Conservation (phyloP, 164 flowering plant genomes). For the Nelumbo lutea region DNA sequence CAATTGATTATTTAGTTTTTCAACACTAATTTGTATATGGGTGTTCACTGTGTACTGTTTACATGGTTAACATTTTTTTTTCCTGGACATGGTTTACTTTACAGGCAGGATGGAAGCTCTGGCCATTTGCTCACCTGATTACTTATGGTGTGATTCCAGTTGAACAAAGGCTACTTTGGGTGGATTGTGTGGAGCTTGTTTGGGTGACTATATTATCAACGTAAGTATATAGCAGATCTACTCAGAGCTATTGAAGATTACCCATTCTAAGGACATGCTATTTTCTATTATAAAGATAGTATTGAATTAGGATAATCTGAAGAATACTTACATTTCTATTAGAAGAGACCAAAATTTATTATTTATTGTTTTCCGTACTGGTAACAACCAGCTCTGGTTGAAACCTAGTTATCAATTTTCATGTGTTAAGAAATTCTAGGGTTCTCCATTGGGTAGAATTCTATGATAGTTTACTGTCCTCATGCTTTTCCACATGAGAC, state of each 20-base stretch:
- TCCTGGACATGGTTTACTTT: slow-evolving; percentile 12
- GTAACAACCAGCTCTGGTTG: neutral
- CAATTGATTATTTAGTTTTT: too few relatives aligned
- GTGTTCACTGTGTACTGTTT: neutral
- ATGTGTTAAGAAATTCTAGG: neutral
- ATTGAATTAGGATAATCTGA: neutral
- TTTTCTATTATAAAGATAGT: neutral
- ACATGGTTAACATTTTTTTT: neutral
- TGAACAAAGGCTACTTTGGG: slow-evolving; percentile 98
- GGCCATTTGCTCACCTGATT: slow-evolving; percentile 96
- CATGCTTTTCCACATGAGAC: too few relatives aligned
- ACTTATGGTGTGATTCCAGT: slow-evolving; percentile 88
- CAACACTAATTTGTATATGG: too few relatives aligned
- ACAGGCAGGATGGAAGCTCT: slow-evolving; percentile 99
- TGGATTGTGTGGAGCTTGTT: slow-evolving; percentile 87
- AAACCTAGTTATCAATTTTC: neutral
- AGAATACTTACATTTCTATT: neutral
- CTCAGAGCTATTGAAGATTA: neutral
- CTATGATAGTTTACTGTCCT: too few relatives aligned
- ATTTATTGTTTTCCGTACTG: neutral
- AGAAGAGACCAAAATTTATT: neutral
- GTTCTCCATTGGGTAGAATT: neutral
- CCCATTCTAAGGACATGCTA: neutral
- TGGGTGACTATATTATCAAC: slow-evolving; percentile 98
- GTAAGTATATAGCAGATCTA: slow-evolving; percentile 35